Percentiles rank a stretch among this genome's conserved stretches.
These are phyloP conservation scores for Hypoxylon sp. DNA, from an alignment of 2,329 filamentous ascomycete genomes.

Conservation along the genomic window DNA sequence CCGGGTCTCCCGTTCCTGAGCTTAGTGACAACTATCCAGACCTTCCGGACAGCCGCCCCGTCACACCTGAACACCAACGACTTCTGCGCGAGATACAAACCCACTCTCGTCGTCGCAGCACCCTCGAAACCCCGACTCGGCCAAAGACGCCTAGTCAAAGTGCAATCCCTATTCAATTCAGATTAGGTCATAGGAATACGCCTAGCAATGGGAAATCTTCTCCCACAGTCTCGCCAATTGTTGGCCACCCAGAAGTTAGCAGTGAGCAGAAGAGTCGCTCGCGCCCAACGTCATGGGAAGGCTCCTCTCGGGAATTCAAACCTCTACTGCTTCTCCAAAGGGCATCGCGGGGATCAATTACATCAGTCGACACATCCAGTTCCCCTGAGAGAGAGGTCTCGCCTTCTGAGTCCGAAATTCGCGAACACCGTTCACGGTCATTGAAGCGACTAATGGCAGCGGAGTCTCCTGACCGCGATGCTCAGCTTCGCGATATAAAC, in stretches of 20 bases:
- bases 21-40: conserved; percentile 55
- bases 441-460: conserved; percentile 39
- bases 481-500: conserved; percentile 27
- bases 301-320: conserved; percentile 74
- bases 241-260: conserved; percentile 47
- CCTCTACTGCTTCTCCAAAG: conserved; percentile 84
- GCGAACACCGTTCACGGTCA: conserved; percentile 27
- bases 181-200: conserved; percentile 55
- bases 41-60: conserved; percentile 68
- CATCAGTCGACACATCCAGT: conserved; percentile 37
- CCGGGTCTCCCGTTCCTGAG: conserved; percentile 56
- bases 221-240: conserved; percentile 46
- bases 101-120: conserved; percentile 60
- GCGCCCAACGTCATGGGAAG: conserved; percentile 69
- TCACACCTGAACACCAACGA: conserved; percentile 60
- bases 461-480: conserved; percentile 33
- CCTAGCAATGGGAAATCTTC: conserved; percentile 52
- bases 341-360: conserved; percentile 51
- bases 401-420: conserved; percentile 23
- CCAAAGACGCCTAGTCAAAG: conserved; percentile 64
- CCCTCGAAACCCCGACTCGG: conserved; percentile 57
- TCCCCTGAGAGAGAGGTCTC: conserved; percentile 52
- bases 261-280: conserved; percentile 50
- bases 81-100: conserved; percentile 51
- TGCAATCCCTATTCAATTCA: conserved; percentile 65